Base-by-base conservation (phyloP, 129 eudicot species). In the Escallonia herrerae region DNA sequence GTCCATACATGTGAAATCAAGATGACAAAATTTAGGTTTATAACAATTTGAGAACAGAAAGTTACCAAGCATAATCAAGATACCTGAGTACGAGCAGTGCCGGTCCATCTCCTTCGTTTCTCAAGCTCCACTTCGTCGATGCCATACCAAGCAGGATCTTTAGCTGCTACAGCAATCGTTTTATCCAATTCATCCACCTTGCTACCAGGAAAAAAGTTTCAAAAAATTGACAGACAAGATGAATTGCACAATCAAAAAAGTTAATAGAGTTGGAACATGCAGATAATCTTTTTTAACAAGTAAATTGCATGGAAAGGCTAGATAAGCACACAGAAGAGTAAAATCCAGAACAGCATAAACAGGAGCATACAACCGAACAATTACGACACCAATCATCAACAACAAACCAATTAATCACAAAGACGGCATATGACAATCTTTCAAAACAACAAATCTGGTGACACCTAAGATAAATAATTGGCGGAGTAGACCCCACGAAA, bases 111-210 rank as follows among this genome's bases (percentile, higher is more conserved):
- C 65, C 81, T 81, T 64, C 97, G 73, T 40, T 86, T 90, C 51
- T 86, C 89, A 71, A 90, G 91, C 85, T 86, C 97, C 33, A 61
- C 71, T 51, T 81, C 74, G 67, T 70, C 67, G 48, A 84, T 84
- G 52, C 91, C 91, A 60, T 83, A 90, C 78, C 68, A 59, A 62
- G 87, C 45, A 82, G 95, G 97, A 76, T 90, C 86, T 78, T 87
- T 86, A 15, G 91, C 75, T 49, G 95, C 95, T 10, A 90, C 95
- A 55, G 83, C 44, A 61, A 90, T 84, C 63, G 97, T 72, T 74
- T 84, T 86, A 68, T 86, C 86, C 76, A 90, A 83, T 78, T 90
- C 97, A 73, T 84, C 95, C 58, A 90, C 91, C 97, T 90, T 86
- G 78, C 91, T 70, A 79, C 84, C 89, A 90, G 69, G 38, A 84